A percentile compares a stretch with the other conserved stretches of the same genome.
phyloP scores from a whole-genome alignment of 306 rosid genomes.

The Vigna angularis region DNA sequence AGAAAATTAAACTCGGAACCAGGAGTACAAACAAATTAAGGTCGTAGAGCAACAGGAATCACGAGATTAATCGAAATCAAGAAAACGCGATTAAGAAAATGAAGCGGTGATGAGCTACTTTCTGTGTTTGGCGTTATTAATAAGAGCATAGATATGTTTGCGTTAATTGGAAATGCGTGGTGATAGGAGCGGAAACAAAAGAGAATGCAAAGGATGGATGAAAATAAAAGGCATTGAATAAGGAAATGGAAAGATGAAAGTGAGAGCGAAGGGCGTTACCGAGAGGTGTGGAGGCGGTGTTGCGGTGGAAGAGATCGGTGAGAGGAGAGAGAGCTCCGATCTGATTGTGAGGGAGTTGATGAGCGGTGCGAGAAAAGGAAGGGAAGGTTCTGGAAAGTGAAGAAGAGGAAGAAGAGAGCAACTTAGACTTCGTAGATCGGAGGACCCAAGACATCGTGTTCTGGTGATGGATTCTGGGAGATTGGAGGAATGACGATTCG shows the following conservation, averaged over 20 bases:
- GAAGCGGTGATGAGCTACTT: not conserved
- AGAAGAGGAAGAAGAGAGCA: constrained; percentile 41
- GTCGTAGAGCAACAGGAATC: not conserved
- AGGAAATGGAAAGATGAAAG: not conserved
- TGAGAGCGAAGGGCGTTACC: constrained; percentile 41
- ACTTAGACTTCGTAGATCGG: constrained; percentile 67
- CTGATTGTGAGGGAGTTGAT: constrained; percentile 60
- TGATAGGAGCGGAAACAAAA: constrained; percentile 3
- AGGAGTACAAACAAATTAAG: not conserved
- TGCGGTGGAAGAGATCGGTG: constrained; percentile 63
- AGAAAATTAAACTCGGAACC: not conserved
- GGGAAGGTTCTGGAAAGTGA: constrained; percentile 58
- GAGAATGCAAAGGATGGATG: not conserved
- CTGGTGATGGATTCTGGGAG: constrained; percentile 47
- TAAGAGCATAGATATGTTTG: not conserved
- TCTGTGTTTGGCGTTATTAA: not conserved
- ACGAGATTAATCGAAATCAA: constrained; percentile 3
- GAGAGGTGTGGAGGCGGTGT: constrained; percentile 61
- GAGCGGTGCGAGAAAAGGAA: constrained; percentile 28
- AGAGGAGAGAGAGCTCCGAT: constrained; percentile 79
- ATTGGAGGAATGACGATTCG: not conserved
- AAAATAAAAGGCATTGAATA: not conserved
- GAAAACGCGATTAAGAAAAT: not conserved
- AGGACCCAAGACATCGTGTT: constrained; percentile 61
- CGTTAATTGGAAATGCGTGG: not conserved